Evolutionary conservation across 306 rosid genomes (phyloP), one percentile per base, ranked within the genome.

Genomic region (Cicer judaicum): DNA sequence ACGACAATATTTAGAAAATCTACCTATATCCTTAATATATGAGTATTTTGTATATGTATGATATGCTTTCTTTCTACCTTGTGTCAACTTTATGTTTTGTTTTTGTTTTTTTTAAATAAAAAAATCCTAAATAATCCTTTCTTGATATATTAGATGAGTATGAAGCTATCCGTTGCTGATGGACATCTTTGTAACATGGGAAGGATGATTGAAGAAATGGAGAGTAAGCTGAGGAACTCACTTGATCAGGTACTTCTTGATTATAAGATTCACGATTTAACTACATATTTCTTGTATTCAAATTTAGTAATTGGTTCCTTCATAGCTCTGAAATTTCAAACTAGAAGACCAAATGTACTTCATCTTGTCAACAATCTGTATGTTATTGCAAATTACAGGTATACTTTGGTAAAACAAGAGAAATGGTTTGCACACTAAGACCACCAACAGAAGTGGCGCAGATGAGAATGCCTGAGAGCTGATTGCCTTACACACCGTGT

Each of bases 161-260:
- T 94, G 98, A 86, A 63, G 75, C 89, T 91, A 62, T 79, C 97
- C 44, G 81, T 88, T 70, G 85, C 91, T 12, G 98, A 94, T 55
- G 98, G 97, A 44, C 97, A 94, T 90, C 85, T 94, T 19, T 94
- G 95, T 78, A 94, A 91, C 82, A 94, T 94, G 96, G 98, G 98
- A 79, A 86, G 90, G 81, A 94, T 94, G 98, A 94, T 94, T 29
- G 96, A 94, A 88, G 98, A 94, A 85, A 94, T 94, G 98, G 98
- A 94, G 85, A 77, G 98, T 77, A 94, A 94, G 84, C 90, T 91
- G 83, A 90, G 98, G 83, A 91, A 91, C 82, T 94, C 98, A 18
- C 87, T 94, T 40, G 97, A 94, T 88, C 97, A 94, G 98, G 95
- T 94, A 81, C 64, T 50, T 54, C 41, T 40, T 71, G 14, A 41